Conservation (phyloP, 139 green algal species). For the Microglena sp. region DNA sequence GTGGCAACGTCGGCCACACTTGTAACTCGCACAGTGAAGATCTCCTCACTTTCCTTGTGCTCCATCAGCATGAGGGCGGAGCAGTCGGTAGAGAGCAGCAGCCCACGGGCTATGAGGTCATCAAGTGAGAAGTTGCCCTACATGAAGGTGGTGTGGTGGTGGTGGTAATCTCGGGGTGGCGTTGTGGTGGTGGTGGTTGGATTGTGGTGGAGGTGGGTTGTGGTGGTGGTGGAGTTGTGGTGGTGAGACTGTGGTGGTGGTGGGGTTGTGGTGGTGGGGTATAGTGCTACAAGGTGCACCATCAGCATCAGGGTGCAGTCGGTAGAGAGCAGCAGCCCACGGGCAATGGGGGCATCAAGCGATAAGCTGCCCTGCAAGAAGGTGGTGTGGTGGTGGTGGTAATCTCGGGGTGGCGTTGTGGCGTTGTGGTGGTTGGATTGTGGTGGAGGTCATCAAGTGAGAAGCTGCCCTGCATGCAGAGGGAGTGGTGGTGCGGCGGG, state of each 20-base stretch:
- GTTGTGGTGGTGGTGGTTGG: no score
- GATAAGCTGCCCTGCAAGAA: conserved; percentile 26
- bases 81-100: conserved; percentile 38
- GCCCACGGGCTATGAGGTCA: conserved; percentile 24
- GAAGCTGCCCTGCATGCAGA: no score
- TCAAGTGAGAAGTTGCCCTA: conserved; percentile 32
- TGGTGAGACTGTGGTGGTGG: no score
- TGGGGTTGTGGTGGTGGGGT: no score
- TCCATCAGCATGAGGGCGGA: conserved; percentile 44
- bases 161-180: not conserved
- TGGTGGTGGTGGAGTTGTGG: no score
- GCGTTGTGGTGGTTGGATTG: no score
- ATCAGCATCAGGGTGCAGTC: conserved; percentile 41
- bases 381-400: no score
- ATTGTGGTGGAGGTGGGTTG: no score
- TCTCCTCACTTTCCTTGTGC: conserved; percentile 28
- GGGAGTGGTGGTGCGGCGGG: no score
- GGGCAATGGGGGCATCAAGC: conserved; percentile 27
- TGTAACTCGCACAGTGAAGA: conserved; percentile 39
- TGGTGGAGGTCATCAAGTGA: no score
- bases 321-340: conserved; percentile 32
- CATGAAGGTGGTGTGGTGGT: not conserved
- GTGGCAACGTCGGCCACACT: conserved; percentile 27
- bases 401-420: no score
- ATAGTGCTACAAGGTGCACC: conserved; percentile 28